phyloP scores from a whole-genome alignment of 176 grass and related monocot genomes.

The Elaeis guineensis region DNA sequence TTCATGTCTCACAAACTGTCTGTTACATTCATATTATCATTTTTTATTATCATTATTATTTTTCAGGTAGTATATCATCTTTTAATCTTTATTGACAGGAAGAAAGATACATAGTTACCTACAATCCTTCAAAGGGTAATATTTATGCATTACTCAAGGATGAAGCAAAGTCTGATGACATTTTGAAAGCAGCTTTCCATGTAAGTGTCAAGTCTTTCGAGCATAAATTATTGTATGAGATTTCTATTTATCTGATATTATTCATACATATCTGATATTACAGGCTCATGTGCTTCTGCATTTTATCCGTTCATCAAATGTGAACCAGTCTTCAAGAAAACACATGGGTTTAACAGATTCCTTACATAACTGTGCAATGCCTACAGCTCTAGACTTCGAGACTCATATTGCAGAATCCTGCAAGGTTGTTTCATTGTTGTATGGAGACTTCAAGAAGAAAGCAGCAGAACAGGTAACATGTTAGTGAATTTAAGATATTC shows the following conservation, averaged over 20 bases:
- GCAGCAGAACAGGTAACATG: conserved; percentile 74
- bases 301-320: conserved; percentile 78
- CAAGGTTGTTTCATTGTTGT: conserved; percentile 79
- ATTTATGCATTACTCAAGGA: conserved; percentile 98
- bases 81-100: conserved; percentile 32
- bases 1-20: no score
- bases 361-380: background rate
- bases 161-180: conserved; percentile 96
- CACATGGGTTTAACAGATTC: conserved; percentile 14
- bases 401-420: conserved; percentile 78
- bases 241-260: background rate
- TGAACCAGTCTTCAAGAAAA: conserved; percentile 42
- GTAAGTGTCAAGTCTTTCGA: conserved; percentile 33
- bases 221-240: no score
- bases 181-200: conserved; percentile 98
- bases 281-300: conserved; percentile 92
- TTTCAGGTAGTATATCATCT: background rate
- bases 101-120: conserved; percentile 94
- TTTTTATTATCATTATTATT: background rate
- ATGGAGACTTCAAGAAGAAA: conserved; percentile 87
- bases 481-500: no score
- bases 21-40: no score
- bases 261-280: conserved; percentile 1
- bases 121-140: conserved; percentile 95
- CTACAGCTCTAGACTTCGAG: conserved; percentile 52